Conservation (phyloP, 305 asterid species). For the Fraxinus floribunda region DNA sequence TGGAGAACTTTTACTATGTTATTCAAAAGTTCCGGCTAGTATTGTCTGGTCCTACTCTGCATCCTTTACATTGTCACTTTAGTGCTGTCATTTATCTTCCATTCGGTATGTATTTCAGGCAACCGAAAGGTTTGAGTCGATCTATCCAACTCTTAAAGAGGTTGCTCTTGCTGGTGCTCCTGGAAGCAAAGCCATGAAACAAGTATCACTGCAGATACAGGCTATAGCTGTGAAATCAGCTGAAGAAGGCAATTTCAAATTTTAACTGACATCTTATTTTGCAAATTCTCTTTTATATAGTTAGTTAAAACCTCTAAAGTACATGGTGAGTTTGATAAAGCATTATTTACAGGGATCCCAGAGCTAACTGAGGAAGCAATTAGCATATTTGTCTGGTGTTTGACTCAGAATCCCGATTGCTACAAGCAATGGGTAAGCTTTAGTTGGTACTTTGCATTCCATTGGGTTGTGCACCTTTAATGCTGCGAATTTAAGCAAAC, state of each 20-base stretch:
- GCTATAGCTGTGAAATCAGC: conserved; percentile 50
- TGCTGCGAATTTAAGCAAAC: not conserved
- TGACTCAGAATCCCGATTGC: conserved; percentile 72
- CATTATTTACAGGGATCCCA: conserved; percentile 53
- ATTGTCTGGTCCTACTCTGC: conserved; percentile 6
- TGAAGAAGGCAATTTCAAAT: conserved; percentile 57
- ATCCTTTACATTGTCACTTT: not conserved
- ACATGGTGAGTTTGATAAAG: conserved; percentile 10
- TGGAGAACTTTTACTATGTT: not conserved
- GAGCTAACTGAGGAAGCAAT: conserved; percentile 64
- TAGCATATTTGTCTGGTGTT: conserved; percentile 65
- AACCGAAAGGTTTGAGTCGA: conserved; percentile 78
- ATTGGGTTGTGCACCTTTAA: not conserved
- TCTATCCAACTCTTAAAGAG: conserved; percentile 74
- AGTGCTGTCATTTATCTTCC: not conserved
- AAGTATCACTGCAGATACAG: conserved; percentile 66
- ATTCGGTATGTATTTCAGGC: conserved; percentile 40
- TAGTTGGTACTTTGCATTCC: not conserved
- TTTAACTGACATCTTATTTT: not conserved
- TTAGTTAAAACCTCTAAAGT: not conserved
- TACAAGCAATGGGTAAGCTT: conserved; percentile 77
- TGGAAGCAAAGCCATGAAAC: conserved; percentile 94
- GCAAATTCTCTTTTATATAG: not conserved
- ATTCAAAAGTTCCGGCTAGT: not conserved
- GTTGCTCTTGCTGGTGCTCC: conserved; percentile 84